These are phyloP conservation scores for Cladosporium sp. DNA, from an alignment of 2,329 filamentous ascomycete genomes.

Conservation along the genomic window DNA sequence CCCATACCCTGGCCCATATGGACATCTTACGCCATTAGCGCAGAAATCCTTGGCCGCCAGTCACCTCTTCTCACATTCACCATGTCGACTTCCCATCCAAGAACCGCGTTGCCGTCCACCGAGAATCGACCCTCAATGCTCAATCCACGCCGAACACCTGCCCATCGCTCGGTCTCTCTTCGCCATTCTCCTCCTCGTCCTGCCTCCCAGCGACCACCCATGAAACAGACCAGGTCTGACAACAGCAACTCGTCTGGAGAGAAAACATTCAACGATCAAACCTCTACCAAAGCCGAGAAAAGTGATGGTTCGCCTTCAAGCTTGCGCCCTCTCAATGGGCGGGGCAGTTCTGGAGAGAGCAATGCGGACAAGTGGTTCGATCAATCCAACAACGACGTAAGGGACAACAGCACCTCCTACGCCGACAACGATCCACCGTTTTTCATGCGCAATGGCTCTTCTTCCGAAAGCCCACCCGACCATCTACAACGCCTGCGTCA, in stretches of 20 bases:
- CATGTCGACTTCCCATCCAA: constrained; percentile 7
- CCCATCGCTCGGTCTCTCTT: constrained; percentile 44
- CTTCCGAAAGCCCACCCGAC: constrained; percentile 40
- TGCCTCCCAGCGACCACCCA: too few relatives aligned
- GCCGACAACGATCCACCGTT: constrained; percentile 43
- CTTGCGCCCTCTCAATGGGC: constrained; percentile 32
- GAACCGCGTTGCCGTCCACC: background rate
- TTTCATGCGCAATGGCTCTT: constrained; percentile 34
- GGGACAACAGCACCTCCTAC: constrained; percentile 34
- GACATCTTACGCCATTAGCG: background rate
- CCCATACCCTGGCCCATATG: constrained; percentile 5
- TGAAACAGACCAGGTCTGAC: too few relatives aligned
- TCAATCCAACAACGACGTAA: constrained; percentile 45
- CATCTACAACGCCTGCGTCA: constrained; percentile 16
- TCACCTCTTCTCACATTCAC: background rate
- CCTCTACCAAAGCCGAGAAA: constrained; percentile 15
- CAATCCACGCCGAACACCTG: constrained; percentile 39
- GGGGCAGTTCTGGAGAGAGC: constrained; percentile 46
- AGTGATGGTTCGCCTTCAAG: constrained; percentile 35
- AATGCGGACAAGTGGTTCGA: constrained; percentile 51
- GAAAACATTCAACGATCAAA: constrained; percentile 1
- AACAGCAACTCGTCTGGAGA: background rate
- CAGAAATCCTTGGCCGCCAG: background rate
- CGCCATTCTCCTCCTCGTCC: constrained; percentile 33
- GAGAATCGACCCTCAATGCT: background rate